Base-by-base conservation (phyloP, 306 rosid genomes). In the Ochetophila trinervis region DNA sequence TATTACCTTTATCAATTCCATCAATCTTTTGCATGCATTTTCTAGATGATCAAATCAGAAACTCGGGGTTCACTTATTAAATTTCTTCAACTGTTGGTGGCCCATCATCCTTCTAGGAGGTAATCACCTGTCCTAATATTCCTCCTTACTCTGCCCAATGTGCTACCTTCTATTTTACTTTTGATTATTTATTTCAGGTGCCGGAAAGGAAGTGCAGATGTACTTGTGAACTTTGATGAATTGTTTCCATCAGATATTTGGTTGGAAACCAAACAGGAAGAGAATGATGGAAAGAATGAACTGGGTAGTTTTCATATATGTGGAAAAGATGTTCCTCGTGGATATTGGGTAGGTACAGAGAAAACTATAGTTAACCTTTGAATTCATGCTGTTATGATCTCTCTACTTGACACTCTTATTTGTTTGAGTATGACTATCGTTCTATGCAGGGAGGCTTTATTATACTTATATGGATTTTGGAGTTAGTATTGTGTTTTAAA, bases 81-180 rank as follows among this genome's bases (percentile, higher is more conserved):
- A 64, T 93, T 93, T 83, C 90, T 93, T 72, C 97, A 93, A 85
- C 85, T 93, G 75, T 69, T 87, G 79, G 85, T 84, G 17, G 91
- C 84, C 35, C 97, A 93, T 78, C 96, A 93, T 81, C 97, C 99
- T 78, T 93, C 99, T 52, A 78, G 78, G 83, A 90, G 96, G 99
- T 84, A 77, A 24, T 30, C 51, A 55, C 50, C 27, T 40, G 57
- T 57, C 55, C 37, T 65, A 65, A 53, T 42, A 32, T 67, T 70
- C 23, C 45, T 72, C 63, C 79, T 66, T 64, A 57, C 44, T 66
- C 63, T 53, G 52, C 14, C 18, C 16, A 67, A 5, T 11, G 35
- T 56, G 23, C 16, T 68, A 67, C 55, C 49, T 72, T 20, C n/a
- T 58, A 17, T 74, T 35, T 68, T 63, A 60, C 71, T 47, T 19